phyloP scores from a whole-genome alignment of 208 protist species.

The Trypanosoma boissoni region DNA sequence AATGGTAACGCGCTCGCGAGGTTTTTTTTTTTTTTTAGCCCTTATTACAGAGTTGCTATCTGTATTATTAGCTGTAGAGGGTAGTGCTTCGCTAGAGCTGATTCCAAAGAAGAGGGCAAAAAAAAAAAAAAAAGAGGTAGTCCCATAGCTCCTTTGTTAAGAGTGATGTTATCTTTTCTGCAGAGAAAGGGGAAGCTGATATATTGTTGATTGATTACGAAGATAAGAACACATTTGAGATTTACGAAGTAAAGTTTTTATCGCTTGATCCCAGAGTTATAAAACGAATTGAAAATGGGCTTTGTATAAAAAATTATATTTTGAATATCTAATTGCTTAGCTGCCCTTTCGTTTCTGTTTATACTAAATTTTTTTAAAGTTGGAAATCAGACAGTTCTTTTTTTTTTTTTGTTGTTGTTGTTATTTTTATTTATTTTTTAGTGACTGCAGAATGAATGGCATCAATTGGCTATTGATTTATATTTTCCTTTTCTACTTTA shows the following conservation, averaged over 20 bases:
- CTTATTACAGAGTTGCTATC: conserved; percentile 10
- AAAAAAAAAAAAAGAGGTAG: too few relatives aligned
- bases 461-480: too few relatives aligned
- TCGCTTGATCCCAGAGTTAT: too few relatives aligned
- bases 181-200: too few relatives aligned
- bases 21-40: conserved; percentile 22
- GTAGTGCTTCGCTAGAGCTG: conserved; percentile 23
- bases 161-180: conserved; percentile 4
- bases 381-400: background rate
- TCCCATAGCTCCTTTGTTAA: conserved; percentile 26
- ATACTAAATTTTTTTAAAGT: background rate
- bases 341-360: background rate
- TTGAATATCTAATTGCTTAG: background rate
- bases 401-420: conserved; percentile 7
- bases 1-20: conserved; percentile 19
- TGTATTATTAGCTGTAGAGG: conserved; percentile 15
- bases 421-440: conserved; percentile 6
- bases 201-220: too few relatives aligned
- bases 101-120: conserved; percentile 27
- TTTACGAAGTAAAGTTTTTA: too few relatives aligned
- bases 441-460: too few relatives aligned
- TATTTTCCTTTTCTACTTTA: conserved; percentile 6
- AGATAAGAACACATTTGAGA: too few relatives aligned
- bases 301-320: background rate
- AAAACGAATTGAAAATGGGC: too few relatives aligned